These are phyloP conservation scores for Aspergillus vadensis DNA, from an alignment of 2,329 filamentous ascomycete genomes.

Conservation along the genomic window DNA sequence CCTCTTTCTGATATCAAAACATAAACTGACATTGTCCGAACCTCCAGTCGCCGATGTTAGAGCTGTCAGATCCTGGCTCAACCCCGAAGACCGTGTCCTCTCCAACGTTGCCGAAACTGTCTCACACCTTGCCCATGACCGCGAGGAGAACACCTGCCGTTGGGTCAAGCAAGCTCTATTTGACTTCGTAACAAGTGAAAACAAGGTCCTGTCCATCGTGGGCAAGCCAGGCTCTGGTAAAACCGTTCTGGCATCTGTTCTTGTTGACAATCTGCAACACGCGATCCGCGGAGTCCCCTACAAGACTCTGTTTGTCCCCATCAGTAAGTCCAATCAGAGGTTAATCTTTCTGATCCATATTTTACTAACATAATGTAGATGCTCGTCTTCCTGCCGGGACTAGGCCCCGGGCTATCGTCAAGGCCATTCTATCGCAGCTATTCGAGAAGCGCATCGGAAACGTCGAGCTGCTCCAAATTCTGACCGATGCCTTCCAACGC, in stretches of 20 bases:
- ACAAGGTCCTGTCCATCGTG: constrained; percentile 49
- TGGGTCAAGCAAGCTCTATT: constrained; percentile 55
- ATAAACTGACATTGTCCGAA: neutral
- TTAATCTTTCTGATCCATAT: neutral
- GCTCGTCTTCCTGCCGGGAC: constrained; percentile 35
- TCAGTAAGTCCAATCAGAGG: constrained; percentile 27
- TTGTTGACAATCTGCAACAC: constrained; percentile 43
- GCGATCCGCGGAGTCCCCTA: constrained; percentile 39
- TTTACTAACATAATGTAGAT: constrained; percentile 22
- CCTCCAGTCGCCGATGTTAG: constrained; percentile 33
- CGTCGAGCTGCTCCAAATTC: constrained; percentile 38
- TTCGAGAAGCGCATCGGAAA: constrained; percentile 45
- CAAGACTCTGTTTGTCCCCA: constrained; percentile 40
- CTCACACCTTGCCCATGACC: constrained; percentile 42
- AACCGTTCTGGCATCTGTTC: constrained; percentile 42
- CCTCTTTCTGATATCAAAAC: neutral
- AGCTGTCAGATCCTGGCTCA: constrained; percentile 42
- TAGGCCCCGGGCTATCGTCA: constrained; percentile 35
- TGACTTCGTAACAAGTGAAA: constrained; percentile 51
- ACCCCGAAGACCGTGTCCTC: constrained; percentile 51
- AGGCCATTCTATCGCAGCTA: constrained; percentile 41
- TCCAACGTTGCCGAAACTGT: constrained; percentile 48
- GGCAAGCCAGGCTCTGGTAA: constrained; percentile 44
- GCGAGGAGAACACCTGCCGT: constrained; percentile 56
- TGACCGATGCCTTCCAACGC: constrained; percentile 34